Evolutionary conservation across 768 basidiomycete species (phyloP).

Genomic region (Daedaleopsis nitida): DNA sequence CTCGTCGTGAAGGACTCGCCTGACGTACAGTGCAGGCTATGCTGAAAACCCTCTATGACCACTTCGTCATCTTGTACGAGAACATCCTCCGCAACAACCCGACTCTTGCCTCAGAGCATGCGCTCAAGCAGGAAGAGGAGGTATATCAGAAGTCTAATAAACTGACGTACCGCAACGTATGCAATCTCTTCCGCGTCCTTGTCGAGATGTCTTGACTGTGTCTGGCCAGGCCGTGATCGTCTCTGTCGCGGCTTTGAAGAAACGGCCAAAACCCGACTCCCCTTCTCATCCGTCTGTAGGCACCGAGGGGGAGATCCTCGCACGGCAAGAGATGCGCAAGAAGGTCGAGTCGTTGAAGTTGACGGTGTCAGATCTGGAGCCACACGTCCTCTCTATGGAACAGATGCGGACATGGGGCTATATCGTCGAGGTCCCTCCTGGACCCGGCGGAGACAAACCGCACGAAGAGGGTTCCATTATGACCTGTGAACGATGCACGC

Average conservation of each 20-base stretch:
- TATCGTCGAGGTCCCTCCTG: constrained; percentile 65
- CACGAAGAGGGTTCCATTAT: constrained; percentile 59
- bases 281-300: constrained; percentile 74
- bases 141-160: constrained; percentile 76
- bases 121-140: constrained; percentile 79
- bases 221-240: constrained; percentile 50
- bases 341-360: constrained; percentile 55
- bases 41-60: constrained; percentile 74
- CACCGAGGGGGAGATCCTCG: constrained; percentile 63
- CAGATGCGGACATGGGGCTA: constrained; percentile 72
- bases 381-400: constrained; percentile 57
- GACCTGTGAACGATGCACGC: constrained; percentile 80
- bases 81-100: constrained; percentile 54
- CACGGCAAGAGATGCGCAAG: constrained; percentile 57
- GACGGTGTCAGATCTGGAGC: constrained; percentile 53
- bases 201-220: constrained; percentile 8
- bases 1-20: background rate
- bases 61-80: constrained; percentile 71
- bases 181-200: constrained; percentile 22
- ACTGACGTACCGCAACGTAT: constrained; percentile 81
- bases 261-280: constrained; percentile 55
- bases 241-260: constrained; percentile 53
- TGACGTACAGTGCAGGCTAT: constrained; percentile 49
- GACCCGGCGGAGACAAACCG: constrained; percentile 64
- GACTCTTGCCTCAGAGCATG: constrained; percentile 71